Base-by-base conservation (phyloP, 768 basidiomycete species). In the Mycena crocata region DNA sequence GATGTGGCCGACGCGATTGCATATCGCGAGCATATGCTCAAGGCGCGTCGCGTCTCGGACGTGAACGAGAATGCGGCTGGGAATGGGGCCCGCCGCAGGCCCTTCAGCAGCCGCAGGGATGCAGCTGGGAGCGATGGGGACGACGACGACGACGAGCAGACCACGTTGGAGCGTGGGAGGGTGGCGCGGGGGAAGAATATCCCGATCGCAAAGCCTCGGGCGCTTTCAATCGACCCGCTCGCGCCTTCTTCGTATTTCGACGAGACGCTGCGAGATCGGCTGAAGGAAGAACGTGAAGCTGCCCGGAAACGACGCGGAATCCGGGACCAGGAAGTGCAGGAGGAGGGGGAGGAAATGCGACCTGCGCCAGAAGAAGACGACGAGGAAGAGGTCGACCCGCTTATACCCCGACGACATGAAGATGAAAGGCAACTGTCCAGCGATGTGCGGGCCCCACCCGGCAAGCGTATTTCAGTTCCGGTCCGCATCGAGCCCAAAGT, bases 401-500 rank as follows among this genome's bases (percentile, higher is more conserved):
- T 91, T 19, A 83, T 32, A 13, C 13, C 57, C n/a, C n/a, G n/a
- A 90, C 60, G 86, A 88, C 64, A 94, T 91, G 90, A 82, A 76
- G 28, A 70, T 23, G 68, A 70, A 35, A 61, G 69, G 26, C 56
- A 50, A 17, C 3, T 70, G 30, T 64, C 61, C 40, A 44, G 69
- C 23, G 62, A 70, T 8, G 14, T 63, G 23, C 57, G 51, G 14
- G 97, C 96, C 1, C 93, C 94, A 0, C 80, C 85, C 44, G 96
- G 96, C 14, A 98, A 98, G 83, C 85, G 87, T 69, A 96, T 99
- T 62, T 89, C 95, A 0, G 89, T 99, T 3, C 96, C 97, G 28
- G 92, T 99, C n/a, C 88, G 98, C 58, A 88, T 99, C 50, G 98
- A 99, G 78, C 98, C 98, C 31, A 99, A 99, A 81, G 96, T 98